Conservation (phyloP, 179 eudicot genomes). For the Camellia oleifera region DNA sequence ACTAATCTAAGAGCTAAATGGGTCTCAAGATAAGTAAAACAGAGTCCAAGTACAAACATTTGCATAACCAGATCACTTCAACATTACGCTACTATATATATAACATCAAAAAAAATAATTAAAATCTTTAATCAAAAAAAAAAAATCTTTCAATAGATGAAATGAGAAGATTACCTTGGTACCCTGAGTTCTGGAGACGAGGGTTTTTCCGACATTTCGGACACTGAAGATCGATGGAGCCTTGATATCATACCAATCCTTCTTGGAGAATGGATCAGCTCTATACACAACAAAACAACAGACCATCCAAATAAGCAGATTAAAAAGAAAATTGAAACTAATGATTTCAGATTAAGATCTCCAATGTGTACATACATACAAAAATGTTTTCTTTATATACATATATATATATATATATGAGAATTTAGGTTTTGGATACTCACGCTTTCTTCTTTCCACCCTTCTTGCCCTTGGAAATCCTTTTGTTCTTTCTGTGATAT, state of each 20-base stretch:
- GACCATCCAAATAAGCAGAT: background rate
- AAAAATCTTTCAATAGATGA: background rate
- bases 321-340: background rate
- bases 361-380: background rate
- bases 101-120: too few relatives aligned
- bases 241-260: conserved; percentile 96
- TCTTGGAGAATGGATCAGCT: conserved; percentile 80
- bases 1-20: background rate
- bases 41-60: background rate
- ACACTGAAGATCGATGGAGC: conserved; percentile 63
- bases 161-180: conserved; percentile 57
- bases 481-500: conserved; percentile 25
- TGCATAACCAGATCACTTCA: background rate
- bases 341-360: background rate
- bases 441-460: conserved; percentile 38
- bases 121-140: background rate
- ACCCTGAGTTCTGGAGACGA: conserved; percentile 91
- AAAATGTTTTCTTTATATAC: background rate
- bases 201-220: conserved; percentile 80
- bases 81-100: background rate
- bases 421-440: conserved; percentile 3
- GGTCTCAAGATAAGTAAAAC: background rate
- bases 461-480: conserved; percentile 32
- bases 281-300: conserved; percentile 24
- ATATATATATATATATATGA: background rate